Evolutionary conservation across 2,329 filamentous ascomycete species (phyloP).

Genomic region (Leptographium flavum): DNA sequence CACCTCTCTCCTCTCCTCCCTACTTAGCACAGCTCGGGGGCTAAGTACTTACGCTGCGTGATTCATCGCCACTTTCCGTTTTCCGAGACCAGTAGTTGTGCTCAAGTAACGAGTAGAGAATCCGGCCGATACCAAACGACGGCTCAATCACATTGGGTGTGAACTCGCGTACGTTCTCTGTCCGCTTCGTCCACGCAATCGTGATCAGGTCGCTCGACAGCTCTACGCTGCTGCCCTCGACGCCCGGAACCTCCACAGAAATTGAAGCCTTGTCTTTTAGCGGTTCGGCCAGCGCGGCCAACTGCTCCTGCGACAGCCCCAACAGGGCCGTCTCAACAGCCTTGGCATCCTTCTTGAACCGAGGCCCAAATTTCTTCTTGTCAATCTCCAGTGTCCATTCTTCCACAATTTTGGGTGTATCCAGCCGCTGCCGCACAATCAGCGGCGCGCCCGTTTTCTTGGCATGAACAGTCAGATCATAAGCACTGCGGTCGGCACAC

Average conservation of each 20-base stretch:
- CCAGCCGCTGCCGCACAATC: conserved; percentile 67
- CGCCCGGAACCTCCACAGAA: conserved; percentile 55
- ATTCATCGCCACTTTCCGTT: conserved; percentile 58
- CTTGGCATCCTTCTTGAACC: conserved; percentile 91
- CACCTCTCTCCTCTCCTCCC: conserved; percentile 18
- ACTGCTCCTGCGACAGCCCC: conserved; percentile 63
- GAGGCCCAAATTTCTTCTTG: conserved; percentile 90
- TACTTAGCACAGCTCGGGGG: not conserved
- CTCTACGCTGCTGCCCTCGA: conserved; percentile 59
- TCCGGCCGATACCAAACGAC: conserved; percentile 92
- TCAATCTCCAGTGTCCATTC: conserved; percentile 81
- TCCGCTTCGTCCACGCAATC: conserved; percentile 71
- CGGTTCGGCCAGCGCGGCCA: conserved; percentile 63
- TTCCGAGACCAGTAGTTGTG: conserved; percentile 86
- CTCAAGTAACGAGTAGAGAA: conserved; percentile 85
- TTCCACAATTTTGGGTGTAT: conserved; percentile 65
- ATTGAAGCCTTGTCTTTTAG: conserved; percentile 63
- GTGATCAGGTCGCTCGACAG: conserved; percentile 65
- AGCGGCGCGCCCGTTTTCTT: conserved; percentile 84
- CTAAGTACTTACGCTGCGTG: conserved; percentile 58
- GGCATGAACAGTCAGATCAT: conserved; percentile 82
- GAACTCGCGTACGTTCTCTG: conserved; percentile 78
- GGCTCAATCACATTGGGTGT: conserved; percentile 95
- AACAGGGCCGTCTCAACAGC: conserved; percentile 67
- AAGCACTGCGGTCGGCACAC: conserved; percentile 77